Evolutionary conservation across 1,284 basidiomycete species (phyloP).

Genomic region (Tylopilus orsonianus): DNA sequence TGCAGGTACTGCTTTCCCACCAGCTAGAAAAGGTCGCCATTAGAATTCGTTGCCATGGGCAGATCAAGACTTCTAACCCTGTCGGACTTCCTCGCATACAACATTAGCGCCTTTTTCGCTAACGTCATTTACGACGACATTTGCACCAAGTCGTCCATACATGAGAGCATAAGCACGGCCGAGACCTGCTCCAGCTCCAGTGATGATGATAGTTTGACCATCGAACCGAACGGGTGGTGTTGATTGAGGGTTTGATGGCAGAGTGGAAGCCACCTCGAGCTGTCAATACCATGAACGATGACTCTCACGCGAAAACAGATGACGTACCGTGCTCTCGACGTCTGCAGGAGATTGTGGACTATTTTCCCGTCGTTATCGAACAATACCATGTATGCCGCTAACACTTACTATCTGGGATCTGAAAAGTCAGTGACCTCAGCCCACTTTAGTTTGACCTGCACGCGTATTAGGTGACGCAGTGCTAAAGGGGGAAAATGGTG

Average conservation of each 20-base stretch:
- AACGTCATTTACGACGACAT: slow-evolving; percentile 97
- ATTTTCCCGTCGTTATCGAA: slow-evolving; percentile 7
- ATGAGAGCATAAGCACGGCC: slow-evolving; percentile 91
- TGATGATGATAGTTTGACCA: slow-evolving; percentile 91
- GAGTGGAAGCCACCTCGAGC: slow-evolving; percentile 66
- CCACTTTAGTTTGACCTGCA: slow-evolving; percentile 80
- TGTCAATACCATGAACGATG: slow-evolving; percentile 38
- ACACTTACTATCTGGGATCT: slow-evolving; percentile 67
- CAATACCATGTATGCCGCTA: too few species aligned
- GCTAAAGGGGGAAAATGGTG: slow-evolving; percentile 1
- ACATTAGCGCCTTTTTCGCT: slow-evolving; percentile 80
- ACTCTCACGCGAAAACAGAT: background rate
- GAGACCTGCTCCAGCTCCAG: slow-evolving; percentile 91
- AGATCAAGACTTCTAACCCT: slow-evolving; percentile 46
- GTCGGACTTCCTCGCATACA: slow-evolving; percentile 86
- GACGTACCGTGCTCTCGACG: slow-evolving; percentile 60
- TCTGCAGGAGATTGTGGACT: slow-evolving; percentile 75
- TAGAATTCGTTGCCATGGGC: background rate
- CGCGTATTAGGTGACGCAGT: slow-evolving; percentile 1
- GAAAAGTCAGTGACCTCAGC: slow-evolving; percentile 81
- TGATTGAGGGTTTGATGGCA: slow-evolving; percentile 74
- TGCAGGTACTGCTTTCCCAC: slow-evolving; percentile 85
- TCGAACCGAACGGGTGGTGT: slow-evolving; percentile 78
- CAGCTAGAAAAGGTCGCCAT: slow-evolving; percentile 51
- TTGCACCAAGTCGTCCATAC: slow-evolving; percentile 90